Percentiles rank a stretch among this genome's conserved stretches.
Evolutionary conservation across 371 early-diverging fungal genomes (phyloP).

Genomic region (Mycotypha africana): DNA sequence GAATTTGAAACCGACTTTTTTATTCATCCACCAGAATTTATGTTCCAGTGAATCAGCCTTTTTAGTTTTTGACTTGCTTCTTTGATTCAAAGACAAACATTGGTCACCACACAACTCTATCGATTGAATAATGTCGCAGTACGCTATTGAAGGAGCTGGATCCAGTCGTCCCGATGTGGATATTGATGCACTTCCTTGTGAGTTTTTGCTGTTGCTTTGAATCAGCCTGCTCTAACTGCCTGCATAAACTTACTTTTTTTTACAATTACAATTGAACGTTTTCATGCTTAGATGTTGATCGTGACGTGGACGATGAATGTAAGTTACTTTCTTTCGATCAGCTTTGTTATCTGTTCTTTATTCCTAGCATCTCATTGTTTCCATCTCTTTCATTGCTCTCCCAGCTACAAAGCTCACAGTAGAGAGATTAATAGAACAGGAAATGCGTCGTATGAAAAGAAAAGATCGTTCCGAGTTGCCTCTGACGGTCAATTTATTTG

Average conservation of each 20-base stretch:
- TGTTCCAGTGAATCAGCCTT: no score
- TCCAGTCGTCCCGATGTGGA: slow-evolving; percentile 21
- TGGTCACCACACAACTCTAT: no score
- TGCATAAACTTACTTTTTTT: background rate
- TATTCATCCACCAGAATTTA: no score
- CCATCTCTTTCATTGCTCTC: no score
- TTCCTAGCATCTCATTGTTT: no score
- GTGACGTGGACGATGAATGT: slow-evolving; percentile 38
- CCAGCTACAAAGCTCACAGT: slow-evolving; percentile 45
- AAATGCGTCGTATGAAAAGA: slow-evolving; percentile 59
- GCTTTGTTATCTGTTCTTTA: no score
- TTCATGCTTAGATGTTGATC: slow-evolving; percentile 35
- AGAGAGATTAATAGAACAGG: slow-evolving; percentile 62
- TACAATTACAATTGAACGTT: background rate
- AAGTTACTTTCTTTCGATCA: slow-evolving; percentile 1
- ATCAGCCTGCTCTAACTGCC: no score
- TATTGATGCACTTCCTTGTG: slow-evolving; percentile 43
- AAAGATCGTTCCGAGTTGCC: slow-evolving; percentile 33
- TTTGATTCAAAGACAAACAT: no score
- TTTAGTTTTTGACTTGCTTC: no score
- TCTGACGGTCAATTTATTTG: slow-evolving; percentile 26
- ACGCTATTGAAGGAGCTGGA: slow-evolving; percentile 9
- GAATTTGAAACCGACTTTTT: no score
- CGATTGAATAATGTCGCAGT: no score
- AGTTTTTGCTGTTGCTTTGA: no score